Conservation (phyloP, 2,329 filamentous ascomycete species). For the Coccinonectria pachysandricola region DNA sequence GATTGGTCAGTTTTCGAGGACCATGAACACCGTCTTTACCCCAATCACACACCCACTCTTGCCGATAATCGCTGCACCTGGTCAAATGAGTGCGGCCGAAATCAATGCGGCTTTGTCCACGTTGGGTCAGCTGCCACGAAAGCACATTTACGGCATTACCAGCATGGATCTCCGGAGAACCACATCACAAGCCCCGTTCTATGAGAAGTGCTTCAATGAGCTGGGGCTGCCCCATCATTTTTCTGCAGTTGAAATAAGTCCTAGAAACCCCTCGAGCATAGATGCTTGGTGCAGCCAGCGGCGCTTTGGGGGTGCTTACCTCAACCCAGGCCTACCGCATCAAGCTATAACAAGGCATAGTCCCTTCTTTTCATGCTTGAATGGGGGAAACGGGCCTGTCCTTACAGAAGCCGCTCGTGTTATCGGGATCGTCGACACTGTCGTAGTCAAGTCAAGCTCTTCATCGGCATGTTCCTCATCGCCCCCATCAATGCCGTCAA, state of each 20-base stretch:
- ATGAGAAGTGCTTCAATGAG: slow-evolving; percentile 74
- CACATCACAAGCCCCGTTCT: slow-evolving; percentile 71
- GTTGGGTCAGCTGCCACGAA: slow-evolving; percentile 71
- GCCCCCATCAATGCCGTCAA: slow-evolving; percentile 38
- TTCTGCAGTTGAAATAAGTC: slow-evolving; percentile 60
- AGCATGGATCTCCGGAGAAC: slow-evolving; percentile 51
- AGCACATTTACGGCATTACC: slow-evolving; percentile 71
- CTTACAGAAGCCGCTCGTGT: slow-evolving; percentile 67
- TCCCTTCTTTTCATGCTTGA: slow-evolving; percentile 39
- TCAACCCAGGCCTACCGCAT: slow-evolving; percentile 60
- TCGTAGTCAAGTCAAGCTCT: slow-evolving; percentile 48
- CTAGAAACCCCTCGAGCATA: slow-evolving; percentile 53
- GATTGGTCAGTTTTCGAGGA: slow-evolving; percentile 73
- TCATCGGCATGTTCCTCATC: slow-evolving; percentile 31
- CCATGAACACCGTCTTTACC: slow-evolving; percentile 76
- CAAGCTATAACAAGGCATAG: slow-evolving; percentile 48
- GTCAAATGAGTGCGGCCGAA: slow-evolving; percentile 75
- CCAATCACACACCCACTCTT: slow-evolving; percentile 79
- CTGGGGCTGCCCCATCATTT: slow-evolving; percentile 80
- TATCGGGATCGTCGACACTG: slow-evolving; percentile 75
- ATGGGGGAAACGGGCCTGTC: slow-evolving; percentile 40
- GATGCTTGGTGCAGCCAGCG: slow-evolving; percentile 63
- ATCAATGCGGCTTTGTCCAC: slow-evolving; percentile 72
- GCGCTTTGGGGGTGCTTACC: slow-evolving; percentile 72
- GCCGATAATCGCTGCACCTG: slow-evolving; percentile 74